Base-by-base conservation (phyloP, 2,329 filamentous ascomycete species). In the Trichoderma sp. region DNA sequence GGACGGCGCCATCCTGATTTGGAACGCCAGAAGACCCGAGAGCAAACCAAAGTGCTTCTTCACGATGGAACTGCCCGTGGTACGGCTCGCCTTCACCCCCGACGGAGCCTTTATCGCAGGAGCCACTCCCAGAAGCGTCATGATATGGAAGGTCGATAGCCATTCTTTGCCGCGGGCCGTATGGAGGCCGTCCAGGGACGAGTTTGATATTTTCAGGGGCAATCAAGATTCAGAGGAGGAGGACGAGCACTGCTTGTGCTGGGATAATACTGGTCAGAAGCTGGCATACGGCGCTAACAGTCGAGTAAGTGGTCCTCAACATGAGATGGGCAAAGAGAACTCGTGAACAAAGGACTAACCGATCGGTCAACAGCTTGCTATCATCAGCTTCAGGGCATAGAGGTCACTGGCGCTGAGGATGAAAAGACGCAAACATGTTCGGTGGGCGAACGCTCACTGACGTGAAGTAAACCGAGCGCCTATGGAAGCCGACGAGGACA, bases 111-210 rank as follows among this genome's bases (percentile, higher is more conserved):
- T 87, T 68, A 82, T 89, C 59, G 87, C 87, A 0, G 86, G 85
- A 5, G 86, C 85, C 5, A 88, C 86, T 0, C 80, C 80, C 21
- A 81, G 83, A 41, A 81, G 80, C 64, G 84, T 89, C 15, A 75
- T 88, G 45, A 87, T 89, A 52, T 89, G 87, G 85, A 88, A 88
- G 71, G 82, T 88, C 14, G 85, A 83, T 66, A 86, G 86, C 60
- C 79, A 83, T 52, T 77, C 79, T 28, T 79, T 87, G 52, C 87
- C 87, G 5, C 80, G 84, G 52, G 87, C 87, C 17, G 85, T 80
- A 71, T 89, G 87, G 86, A 83, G 79, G 66, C 77, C 84, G 83
- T 66, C 85, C 85, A 21, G 84, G 81, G 70, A 54, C 14, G 48
- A 62, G 15, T 44, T 62, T 10, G 48, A 54, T 24, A 55, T 17